Percentiles rank a stretch among this genome's conserved stretches.
Evolutionary conservation across 202 grass and related monocot genomes (phyloP).

Genomic region (Dendrocalamus latiflorus): DNA sequence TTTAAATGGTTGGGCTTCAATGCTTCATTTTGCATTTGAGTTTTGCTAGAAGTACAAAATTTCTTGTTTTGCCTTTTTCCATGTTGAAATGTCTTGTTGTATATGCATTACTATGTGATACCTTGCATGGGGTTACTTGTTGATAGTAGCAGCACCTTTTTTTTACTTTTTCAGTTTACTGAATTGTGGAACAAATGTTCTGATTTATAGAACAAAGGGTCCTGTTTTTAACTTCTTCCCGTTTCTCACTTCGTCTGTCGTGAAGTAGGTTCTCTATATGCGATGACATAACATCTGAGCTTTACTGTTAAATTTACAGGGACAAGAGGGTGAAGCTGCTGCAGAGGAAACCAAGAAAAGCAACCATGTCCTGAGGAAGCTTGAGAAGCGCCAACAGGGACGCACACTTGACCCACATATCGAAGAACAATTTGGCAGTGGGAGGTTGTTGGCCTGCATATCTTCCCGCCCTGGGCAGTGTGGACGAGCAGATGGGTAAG

Average conservation of each 20-base stretch:
- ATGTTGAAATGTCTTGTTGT: not conserved
- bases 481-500: conserved; percentile 78
- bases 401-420: conserved; percentile 61
- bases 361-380: conserved; percentile 60
- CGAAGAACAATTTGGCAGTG: conserved; percentile 74
- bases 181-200: not conserved
- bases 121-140: too few species aligned
- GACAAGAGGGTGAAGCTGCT: conserved; percentile 40
- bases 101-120: too few species aligned
- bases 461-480: conserved; percentile 85
- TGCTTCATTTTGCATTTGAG: not conserved
- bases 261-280: not conserved
- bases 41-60: not conserved
- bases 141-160: too few species aligned
- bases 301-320: conserved; percentile 5
- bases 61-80: not conserved
- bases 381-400: conserved; percentile 58
- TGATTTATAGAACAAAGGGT: not conserved
- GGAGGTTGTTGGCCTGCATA: conserved; percentile 66
- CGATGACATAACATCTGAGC: not conserved
- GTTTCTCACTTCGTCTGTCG: not conserved
- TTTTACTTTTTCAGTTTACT: not conserved
- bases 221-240: too few species aligned
- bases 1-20: not conserved
- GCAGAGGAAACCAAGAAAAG: conserved; percentile 78